A percentile compares a stretch with the other conserved stretches of the same genome.
These are phyloP conservation scores for Agapanthus africanus DNA, from an alignment of 106 monocot genomes.

Conservation along the genomic window DNA sequence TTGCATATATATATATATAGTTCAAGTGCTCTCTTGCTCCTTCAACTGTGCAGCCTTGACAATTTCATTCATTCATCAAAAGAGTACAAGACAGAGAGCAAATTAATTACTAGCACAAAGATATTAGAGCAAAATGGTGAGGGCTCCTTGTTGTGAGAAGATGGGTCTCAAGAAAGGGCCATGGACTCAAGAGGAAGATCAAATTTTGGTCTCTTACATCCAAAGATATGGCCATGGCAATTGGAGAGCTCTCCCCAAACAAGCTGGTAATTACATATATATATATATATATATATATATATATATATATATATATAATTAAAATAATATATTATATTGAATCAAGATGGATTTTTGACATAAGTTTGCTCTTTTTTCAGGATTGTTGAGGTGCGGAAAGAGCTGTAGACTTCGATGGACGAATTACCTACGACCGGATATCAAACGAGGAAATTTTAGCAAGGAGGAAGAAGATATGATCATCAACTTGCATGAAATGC, in stretches of 20 bases:
- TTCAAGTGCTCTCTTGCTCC: not conserved
- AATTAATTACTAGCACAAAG: conserved; percentile 14
- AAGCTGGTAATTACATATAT: conserved; percentile 3
- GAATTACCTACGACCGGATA: conserved; percentile 34
- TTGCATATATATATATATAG: not conserved
- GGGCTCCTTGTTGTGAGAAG: conserved; percentile 29
- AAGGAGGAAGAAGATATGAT: conserved; percentile 27
- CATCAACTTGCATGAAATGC: conserved; percentile 16
- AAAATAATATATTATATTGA: no score
- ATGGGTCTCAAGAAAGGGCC: conserved; percentile 33
- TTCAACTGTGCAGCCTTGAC: not conserved
- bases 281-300: not conserved
- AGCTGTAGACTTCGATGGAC: conserved; percentile 40
- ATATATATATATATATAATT: no score
- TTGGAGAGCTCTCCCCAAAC: conserved; percentile 28
- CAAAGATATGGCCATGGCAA: conserved; percentile 19
- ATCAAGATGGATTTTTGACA: not conserved
- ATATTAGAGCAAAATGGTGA: conserved; percentile 15
- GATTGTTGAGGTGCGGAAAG: conserved; percentile 10
- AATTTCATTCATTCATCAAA: not conserved
- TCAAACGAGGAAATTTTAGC: conserved; percentile 18
- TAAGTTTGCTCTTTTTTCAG: not conserved
- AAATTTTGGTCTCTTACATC: conserved; percentile 12
- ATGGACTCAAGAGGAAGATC: conserved; percentile 29
- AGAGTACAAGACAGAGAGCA: not conserved